phyloP scores from a whole-genome alignment of 2,329 filamentous ascomycete genomes.

The Pezizomycotina sp. region DNA sequence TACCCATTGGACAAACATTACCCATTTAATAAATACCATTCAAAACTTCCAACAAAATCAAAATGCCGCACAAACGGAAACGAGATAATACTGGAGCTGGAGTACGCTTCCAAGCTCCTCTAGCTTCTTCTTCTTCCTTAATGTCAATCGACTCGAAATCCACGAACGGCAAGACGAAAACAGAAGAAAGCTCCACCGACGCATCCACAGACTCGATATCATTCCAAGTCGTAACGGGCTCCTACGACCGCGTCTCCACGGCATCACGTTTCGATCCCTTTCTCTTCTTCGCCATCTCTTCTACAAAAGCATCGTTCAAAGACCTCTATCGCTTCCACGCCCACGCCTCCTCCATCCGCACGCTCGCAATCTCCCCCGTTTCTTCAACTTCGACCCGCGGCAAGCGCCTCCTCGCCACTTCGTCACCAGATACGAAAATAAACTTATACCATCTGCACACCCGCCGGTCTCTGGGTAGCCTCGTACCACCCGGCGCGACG shows the following conservation, averaged over 20 bases:
- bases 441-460: slow-evolving; percentile 52
- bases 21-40: too few species aligned
- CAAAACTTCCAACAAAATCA: too few species aligned
- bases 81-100: too few species aligned
- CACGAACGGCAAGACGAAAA: too few species aligned
- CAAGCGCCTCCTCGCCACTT: slow-evolving; percentile 79
- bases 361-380: slow-evolving; percentile 66
- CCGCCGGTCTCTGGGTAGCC: slow-evolving; percentile 61
- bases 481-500: slow-evolving; percentile 72
- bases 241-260: slow-evolving; percentile 88
- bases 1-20: too few species aligned
- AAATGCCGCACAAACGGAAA: too few species aligned
- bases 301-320: slow-evolving; percentile 46
- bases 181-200: too few species aligned
- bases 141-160: too few species aligned
- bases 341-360: slow-evolving; percentile 76
- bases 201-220: slow-evolving; percentile 34
- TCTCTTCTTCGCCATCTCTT: slow-evolving; percentile 1
- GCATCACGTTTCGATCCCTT: slow-evolving; percentile 29
- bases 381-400: slow-evolving; percentile 41
- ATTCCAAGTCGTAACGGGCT: slow-evolving; percentile 83
- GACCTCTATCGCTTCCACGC: slow-evolving; percentile 95
- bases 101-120: too few species aligned
- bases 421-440: slow-evolving; percentile 82
- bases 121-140: too few species aligned